phyloP scores from a whole-genome alignment of 108 stramenopile species.

The Skeletonema tropicum region DNA sequence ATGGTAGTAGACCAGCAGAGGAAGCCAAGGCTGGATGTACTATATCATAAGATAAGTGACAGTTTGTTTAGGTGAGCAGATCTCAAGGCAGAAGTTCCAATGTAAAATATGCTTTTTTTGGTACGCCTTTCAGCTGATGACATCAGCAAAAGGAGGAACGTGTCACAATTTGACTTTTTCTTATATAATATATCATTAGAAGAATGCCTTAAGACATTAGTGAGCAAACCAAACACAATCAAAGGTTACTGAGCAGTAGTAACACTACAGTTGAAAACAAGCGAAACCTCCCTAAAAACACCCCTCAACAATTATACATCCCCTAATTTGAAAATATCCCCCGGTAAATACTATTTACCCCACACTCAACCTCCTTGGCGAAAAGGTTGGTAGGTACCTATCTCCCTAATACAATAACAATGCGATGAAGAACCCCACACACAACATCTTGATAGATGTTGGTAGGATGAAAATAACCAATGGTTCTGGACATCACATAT shows the following conservation, averaged over 20 bases:
- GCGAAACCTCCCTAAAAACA: background rate
- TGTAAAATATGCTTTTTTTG: no score
- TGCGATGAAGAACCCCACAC: constrained; percentile 19
- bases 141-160: no score
- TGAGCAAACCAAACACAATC: background rate
- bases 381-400: constrained; percentile 5
- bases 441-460: constrained; percentile 12
- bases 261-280: background rate
- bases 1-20: background rate
- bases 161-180: background rate
- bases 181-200: background rate
- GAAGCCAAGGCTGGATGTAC: background rate
- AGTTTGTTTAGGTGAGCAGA: no score
- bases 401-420: background rate
- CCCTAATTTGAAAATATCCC: background rate
- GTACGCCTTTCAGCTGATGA: no score
- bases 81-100: no score
- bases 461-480: constrained; percentile 24
- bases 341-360: constrained; percentile 1
- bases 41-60: background rate
- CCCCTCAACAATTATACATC: background rate
- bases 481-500: background rate
- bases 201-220: constrained; percentile 7
- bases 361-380: constrained; percentile 5
- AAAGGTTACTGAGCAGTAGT: background rate